Conservation (phyloP, 257 asterid genomes). For the Henckelia pumila region DNA sequence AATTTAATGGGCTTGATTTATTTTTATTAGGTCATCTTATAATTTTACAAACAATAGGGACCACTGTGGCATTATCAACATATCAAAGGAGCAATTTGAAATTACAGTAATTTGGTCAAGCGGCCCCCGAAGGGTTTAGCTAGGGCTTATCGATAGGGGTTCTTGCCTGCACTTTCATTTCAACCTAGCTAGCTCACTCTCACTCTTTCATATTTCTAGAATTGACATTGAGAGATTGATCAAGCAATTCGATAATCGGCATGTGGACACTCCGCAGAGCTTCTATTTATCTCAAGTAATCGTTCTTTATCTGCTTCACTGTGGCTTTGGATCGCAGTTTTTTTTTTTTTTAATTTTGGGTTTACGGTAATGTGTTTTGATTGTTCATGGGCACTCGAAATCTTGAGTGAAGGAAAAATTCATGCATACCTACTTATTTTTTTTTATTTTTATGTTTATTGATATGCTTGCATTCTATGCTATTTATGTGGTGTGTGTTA, state of each 20-base stretch:
- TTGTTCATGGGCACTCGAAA: neutral
- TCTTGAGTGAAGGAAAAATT: neutral
- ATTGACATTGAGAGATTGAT: neutral
- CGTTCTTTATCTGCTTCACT: neutral
- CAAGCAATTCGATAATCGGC: neutral
- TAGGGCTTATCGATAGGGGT: conserved; percentile 41
- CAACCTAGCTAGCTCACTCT: neutral
- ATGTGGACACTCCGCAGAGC: conserved; percentile 79
- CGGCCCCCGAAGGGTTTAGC: conserved; percentile 22
- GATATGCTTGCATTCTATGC: neutral
- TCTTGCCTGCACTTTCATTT: neutral
- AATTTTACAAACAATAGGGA: conserved; percentile 6
- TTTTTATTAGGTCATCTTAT: neutral
- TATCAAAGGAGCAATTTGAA: conserved; percentile 17
- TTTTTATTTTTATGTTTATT: too few species aligned
- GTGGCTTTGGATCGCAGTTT: neutral
- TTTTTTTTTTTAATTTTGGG: neutral
- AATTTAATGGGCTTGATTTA: too few species aligned
- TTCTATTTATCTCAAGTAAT: conserved; percentile 50
- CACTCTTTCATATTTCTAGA: conserved; percentile 18
- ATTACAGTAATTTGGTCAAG: neutral
- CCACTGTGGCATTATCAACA: conserved; percentile 12
- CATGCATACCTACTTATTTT: too few species aligned
- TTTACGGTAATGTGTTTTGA: neutral
- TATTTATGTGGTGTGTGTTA: neutral